Conservation (phyloP, 2,329 filamentous ascomycete genomes). For the Sclerotiophoma versabilis region DNA sequence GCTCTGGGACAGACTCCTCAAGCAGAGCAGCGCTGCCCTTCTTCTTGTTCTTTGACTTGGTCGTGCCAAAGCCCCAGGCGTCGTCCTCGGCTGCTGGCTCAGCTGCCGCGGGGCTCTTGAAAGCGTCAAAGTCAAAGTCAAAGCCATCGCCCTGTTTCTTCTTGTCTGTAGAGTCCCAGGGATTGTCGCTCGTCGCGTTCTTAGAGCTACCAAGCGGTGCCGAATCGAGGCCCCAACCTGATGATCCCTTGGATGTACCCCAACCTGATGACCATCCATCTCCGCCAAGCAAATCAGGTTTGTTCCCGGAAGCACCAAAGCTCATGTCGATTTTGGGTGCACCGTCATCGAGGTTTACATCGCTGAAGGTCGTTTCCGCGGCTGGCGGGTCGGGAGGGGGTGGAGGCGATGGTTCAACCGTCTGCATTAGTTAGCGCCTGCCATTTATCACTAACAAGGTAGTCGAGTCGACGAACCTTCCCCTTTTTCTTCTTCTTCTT, state of each 20-base stretch:
- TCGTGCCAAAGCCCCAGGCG: slow-evolving; percentile 46
- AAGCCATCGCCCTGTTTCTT: slow-evolving; percentile 46
- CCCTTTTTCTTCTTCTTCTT: slow-evolving; percentile 52
- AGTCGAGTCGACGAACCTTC: slow-evolving; percentile 47
- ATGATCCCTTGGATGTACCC: slow-evolving; percentile 31
- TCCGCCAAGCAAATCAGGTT: slow-evolving; percentile 33
- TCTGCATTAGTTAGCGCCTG: slow-evolving; percentile 33
- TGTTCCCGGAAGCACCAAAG: slow-evolving; percentile 46
- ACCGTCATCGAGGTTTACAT: slow-evolving; percentile 55
- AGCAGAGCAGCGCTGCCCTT: slow-evolving; percentile 35
- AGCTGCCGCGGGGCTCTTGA: slow-evolving; percentile 24
- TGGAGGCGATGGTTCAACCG: slow-evolving; percentile 36
- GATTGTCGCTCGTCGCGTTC: slow-evolving; percentile 43
- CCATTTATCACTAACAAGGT: slow-evolving; percentile 42
- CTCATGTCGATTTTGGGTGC: slow-evolving; percentile 58
- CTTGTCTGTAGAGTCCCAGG: slow-evolving; percentile 43
- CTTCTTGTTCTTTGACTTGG: slow-evolving; percentile 55
- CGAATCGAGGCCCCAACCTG: slow-evolving; percentile 35
- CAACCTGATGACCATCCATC: slow-evolving; percentile 32
- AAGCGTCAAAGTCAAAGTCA: slow-evolving; percentile 47
- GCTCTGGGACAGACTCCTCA: slow-evolving; percentile 28
- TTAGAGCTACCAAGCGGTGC: slow-evolving; percentile 36
- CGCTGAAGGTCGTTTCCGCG: slow-evolving; percentile 54
- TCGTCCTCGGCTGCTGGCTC: slow-evolving; percentile 42
- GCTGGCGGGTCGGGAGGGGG: slow-evolving; percentile 41